Evolutionary conservation across 345 rosid genomes (phyloP).

Genomic region (Mercurialis annua): DNA sequence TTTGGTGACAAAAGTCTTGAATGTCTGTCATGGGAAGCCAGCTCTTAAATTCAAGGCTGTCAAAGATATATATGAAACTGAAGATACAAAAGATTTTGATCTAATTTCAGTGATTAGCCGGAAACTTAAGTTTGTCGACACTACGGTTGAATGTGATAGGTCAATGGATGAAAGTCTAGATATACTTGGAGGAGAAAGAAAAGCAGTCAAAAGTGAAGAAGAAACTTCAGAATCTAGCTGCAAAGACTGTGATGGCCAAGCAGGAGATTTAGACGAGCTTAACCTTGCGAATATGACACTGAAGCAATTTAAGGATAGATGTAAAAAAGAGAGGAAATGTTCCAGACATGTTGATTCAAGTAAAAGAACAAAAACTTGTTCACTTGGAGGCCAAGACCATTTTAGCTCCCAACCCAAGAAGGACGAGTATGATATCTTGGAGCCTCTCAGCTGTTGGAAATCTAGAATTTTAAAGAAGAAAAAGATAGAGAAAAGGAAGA

Average conservation of each 20-base stretch:
- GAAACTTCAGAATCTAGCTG: constrained; percentile 20
- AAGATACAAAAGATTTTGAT: constrained; percentile 8
- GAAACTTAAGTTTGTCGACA: constrained; percentile 26
- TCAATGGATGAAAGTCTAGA: constrained; percentile 25
- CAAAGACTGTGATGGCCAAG: constrained; percentile 11
- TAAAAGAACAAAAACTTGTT: constrained; percentile 20
- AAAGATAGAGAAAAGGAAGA: constrained; percentile 35
- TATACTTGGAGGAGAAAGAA: constrained; percentile 14
- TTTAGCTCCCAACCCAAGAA: constrained; percentile 18
- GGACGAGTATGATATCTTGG: constrained; percentile 45
- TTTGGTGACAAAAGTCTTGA: constrained; percentile 27
- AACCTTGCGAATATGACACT: constrained; percentile 42
- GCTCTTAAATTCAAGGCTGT: constrained; percentile 44
- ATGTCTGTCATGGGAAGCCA: constrained; percentile 41
- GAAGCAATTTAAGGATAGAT: constrained; percentile 45
- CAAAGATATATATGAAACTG: constrained; percentile 39
- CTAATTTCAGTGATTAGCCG: constrained; percentile 20
- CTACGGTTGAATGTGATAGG: constrained; percentile 16
- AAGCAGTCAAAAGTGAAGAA: constrained; percentile 7
- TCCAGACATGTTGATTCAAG: constrained; percentile 8
- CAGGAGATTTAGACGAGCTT: constrained; percentile 29
- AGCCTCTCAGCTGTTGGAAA: constrained; percentile 51
- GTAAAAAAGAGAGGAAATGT: constrained; percentile 49
- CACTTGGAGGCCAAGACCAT: constrained; percentile 21
- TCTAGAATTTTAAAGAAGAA: constrained; percentile 39